phyloP scores from a whole-genome alignment of 2,329 filamentous ascomycete species.

The Pyrenophora graminea region DNA sequence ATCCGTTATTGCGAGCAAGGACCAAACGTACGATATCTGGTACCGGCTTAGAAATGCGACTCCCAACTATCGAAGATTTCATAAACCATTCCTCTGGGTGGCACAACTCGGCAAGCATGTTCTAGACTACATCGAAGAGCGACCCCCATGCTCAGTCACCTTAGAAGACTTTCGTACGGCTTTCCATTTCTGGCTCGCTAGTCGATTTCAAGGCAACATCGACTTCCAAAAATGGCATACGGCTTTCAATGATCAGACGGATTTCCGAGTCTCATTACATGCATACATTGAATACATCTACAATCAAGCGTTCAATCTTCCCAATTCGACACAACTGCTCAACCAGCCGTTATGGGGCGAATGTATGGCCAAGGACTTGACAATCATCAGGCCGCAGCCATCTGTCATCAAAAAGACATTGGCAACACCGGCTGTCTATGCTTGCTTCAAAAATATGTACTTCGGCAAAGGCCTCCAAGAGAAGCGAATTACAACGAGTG shows the following conservation, averaged over 20 bases:
- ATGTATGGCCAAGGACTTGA: constrained; percentile 21
- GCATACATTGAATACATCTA: constrained; percentile 67
- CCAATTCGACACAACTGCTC: constrained; percentile 39
- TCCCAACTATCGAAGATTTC: constrained; percentile 65
- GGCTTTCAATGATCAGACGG: constrained; percentile 47
- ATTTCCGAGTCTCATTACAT: constrained; percentile 67
- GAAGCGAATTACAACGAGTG: background rate
- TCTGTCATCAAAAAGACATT: constrained; percentile 55
- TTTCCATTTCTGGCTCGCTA: constrained; percentile 63
- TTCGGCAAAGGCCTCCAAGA: constrained; percentile 59
- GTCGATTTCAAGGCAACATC: constrained; percentile 49
- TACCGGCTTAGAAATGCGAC: constrained; percentile 65
- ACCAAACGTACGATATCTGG: constrained; percentile 55
- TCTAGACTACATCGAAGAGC: constrained; percentile 63
- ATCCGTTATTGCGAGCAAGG: constrained; percentile 48
- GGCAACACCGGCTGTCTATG: constrained; percentile 70
- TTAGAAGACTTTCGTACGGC: constrained; percentile 61
- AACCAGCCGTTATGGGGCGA: constrained; percentile 61
- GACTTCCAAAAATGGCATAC: constrained; percentile 61
- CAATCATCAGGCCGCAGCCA: constrained; percentile 22
- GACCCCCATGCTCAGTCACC: constrained; percentile 44
- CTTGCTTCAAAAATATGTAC: constrained; percentile 66
- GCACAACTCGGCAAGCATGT: constrained; percentile 72
- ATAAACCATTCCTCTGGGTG: constrained; percentile 70
- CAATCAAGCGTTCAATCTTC: constrained; percentile 63